Evolutionary conservation across 805 yeast species (phyloP).

Genomic region (Zygoascus ofunaensis): DNA sequence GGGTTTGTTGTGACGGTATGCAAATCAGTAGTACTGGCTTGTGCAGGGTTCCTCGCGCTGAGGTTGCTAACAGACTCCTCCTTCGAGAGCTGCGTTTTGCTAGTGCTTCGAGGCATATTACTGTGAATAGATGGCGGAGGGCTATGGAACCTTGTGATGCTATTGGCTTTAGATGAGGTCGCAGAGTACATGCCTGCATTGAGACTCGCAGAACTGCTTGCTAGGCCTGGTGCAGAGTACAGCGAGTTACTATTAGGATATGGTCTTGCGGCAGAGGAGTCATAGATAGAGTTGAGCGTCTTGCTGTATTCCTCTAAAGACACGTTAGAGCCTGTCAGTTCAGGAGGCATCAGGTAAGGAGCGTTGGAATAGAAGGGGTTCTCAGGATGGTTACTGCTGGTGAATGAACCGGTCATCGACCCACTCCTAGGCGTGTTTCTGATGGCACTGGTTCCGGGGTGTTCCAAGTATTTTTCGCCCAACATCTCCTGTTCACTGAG

Average conservation of each 20-base stretch:
- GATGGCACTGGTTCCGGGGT: not conserved
- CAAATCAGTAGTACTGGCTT: not conserved
- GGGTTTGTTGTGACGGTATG: not conserved
- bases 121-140: not conserved
- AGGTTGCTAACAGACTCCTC: too few species aligned
- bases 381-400: not conserved
- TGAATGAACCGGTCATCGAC: not conserved
- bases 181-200: not conserved
- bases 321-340: slow-evolving; percentile 13
- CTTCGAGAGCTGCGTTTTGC: not conserved
- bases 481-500: not conserved
- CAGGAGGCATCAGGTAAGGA: slow-evolving; percentile 18
- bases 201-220: not conserved
- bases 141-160: not conserved
- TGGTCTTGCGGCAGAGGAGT: slow-evolving; percentile 5
- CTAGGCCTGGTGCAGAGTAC: slow-evolving; percentile 3
- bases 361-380: slow-evolving; percentile 16
- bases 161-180: not conserved
- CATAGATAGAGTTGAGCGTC: slow-evolving; percentile 16
- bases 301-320: slow-evolving; percentile 21
- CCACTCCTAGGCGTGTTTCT: not conserved
- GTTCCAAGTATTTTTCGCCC: not conserved
- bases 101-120: not conserved
- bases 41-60: too few species aligned
- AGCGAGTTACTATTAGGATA: slow-evolving; percentile 13